Base-by-base conservation (phyloP, 23 red algal genomes). In the Cyanidioschyzon merolae region DNA sequence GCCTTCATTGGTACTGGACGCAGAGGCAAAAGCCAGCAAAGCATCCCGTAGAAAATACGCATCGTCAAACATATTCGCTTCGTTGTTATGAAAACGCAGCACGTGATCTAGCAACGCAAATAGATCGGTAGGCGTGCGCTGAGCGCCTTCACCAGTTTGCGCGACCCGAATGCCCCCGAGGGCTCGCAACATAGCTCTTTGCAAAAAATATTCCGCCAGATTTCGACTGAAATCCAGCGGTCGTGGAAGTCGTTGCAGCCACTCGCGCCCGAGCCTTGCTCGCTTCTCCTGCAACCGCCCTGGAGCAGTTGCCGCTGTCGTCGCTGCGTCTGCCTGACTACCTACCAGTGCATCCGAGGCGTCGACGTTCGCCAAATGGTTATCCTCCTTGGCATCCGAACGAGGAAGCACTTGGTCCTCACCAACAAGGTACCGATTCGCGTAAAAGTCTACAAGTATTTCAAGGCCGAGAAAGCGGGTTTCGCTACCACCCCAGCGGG, bases 171-270 rank as follows among this genome's bases (percentile, higher is more conserved):
- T 35, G n/a, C n/a, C 29, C 30, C 63, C 39, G 0, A 81, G 26
- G 2, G 78, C 78, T 81, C 59, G 78, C 59, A 81, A 41, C 40
- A 81, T 30, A 38, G 78, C 40, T 39, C 78, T 40, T 36, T 81
- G 59, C 24, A 81, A 37, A 68, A 50, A 81, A 57, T 81, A 81
- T 40, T 40, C 78, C 12, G 78, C 59, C 2, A 81, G 40, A 40
- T 81, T 58, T 25, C 68, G 40, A 34, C 63, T 32, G 30, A 71
- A 81, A 57, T 58, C 38, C 0, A 57, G 39, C 68, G 34, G 78
- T 17, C 32, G 38, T 38, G 2, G 68, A 39, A 57, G 29, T 3
- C 68, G 58, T 50, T 29, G 37, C 36, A 17, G 34, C 51, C 36
- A 71, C 54, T 1, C 34, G 59, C 26, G 39, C 34, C 50, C 78